Evolutionary conservation across 2,329 filamentous ascomycete genomes (phyloP).

Genomic region (Beauveria caledonica): DNA sequence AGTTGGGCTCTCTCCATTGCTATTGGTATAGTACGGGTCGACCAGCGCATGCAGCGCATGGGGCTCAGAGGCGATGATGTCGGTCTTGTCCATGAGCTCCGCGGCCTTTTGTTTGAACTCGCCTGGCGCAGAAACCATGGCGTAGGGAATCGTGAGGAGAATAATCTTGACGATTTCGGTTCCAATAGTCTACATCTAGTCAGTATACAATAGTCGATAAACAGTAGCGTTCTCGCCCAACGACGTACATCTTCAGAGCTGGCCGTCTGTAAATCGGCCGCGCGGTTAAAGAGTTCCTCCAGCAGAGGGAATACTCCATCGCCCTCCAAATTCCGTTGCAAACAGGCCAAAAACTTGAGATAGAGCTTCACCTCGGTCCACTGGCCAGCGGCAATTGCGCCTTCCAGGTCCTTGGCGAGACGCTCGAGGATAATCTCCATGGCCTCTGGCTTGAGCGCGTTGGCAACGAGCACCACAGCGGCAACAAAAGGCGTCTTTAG

Average conservation of each 20-base stretch:
- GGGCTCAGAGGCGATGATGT: slow-evolving; percentile 83
- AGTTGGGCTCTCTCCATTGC: slow-evolving; percentile 53
- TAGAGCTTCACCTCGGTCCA: slow-evolving; percentile 91
- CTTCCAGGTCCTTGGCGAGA: slow-evolving; percentile 54
- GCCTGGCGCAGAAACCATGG: slow-evolving; percentile 64
- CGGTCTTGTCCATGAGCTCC: slow-evolving; percentile 84
- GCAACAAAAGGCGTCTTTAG: slow-evolving; percentile 96
- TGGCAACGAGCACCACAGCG: slow-evolving; percentile 70
- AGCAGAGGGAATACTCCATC: slow-evolving; percentile 80
- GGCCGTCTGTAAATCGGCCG: slow-evolving; percentile 87
- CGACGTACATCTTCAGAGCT: slow-evolving; percentile 80
- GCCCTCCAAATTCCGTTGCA: slow-evolving; percentile 72
- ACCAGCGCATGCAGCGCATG: slow-evolving; percentile 79
- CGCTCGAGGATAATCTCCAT: slow-evolving; percentile 61
- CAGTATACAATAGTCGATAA: neutral
- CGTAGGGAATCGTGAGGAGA: slow-evolving; percentile 85
- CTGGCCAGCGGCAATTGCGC: slow-evolving; percentile 60
- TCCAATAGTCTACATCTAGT: slow-evolving; percentile 45
- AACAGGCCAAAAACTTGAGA: slow-evolving; percentile 78
- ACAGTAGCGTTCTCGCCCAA: neutral
- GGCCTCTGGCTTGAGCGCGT: slow-evolving; percentile 68
- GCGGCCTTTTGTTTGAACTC: slow-evolving; percentile 66
- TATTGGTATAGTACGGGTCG: slow-evolving; percentile 68
- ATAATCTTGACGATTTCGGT: slow-evolving; percentile 96
- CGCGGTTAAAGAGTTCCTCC: slow-evolving; percentile 82